Evolutionary conservation across 1,284 basidiomycete genomes (phyloP), one percentile per base, ranked within the genome.

Genomic region (Ganoderma lucidum): DNA sequence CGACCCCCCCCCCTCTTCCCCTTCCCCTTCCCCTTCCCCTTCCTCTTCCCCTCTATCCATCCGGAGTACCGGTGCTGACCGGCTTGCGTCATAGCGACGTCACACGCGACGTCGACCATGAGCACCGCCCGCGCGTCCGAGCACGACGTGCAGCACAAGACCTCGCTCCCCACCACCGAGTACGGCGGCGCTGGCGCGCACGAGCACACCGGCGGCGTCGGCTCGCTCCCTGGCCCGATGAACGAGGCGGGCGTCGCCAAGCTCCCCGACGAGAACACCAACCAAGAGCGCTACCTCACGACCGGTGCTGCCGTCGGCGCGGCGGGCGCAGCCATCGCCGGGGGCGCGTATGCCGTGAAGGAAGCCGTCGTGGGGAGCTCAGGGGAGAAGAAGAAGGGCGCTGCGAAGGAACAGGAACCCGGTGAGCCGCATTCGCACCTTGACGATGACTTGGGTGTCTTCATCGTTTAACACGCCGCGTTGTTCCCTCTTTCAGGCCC

Each of bases 161-260:
- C 68, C 3, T 80, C 79, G 5, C 64, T 78, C 56, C 79, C 75
- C 6, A 76, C 75, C 23, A 71, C 69, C 6, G 78, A 81, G 66
- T 51, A 75, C 53, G 68, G 74, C n/a, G 81, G 81, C 4, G 70
- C 77, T 0, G 62, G 59, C 30, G 59, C 75, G 4, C 72, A 75
- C 12, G 80, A 80, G 67, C 76, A 74, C 62, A 71, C 76, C 17
- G 78, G 72, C 9, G 84, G 84, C 19, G 82, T 80, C 6, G 83
- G 83, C 2, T 78, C 81, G 10, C 77, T 84, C 30, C 83, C 83
- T 1, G 83, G 83, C 2, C 70, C 70, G 2, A 67, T 77, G 55
- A 75, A 73, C 58, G 83, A 85, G 70, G 69, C 74, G 8, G 80
- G 79, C 10, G 83, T 85, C 12, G 79, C 83, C 14, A 77, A 81